Base-by-base conservation (phyloP, 148 eudicot genomes). In the Camellia granthamiana region DNA sequence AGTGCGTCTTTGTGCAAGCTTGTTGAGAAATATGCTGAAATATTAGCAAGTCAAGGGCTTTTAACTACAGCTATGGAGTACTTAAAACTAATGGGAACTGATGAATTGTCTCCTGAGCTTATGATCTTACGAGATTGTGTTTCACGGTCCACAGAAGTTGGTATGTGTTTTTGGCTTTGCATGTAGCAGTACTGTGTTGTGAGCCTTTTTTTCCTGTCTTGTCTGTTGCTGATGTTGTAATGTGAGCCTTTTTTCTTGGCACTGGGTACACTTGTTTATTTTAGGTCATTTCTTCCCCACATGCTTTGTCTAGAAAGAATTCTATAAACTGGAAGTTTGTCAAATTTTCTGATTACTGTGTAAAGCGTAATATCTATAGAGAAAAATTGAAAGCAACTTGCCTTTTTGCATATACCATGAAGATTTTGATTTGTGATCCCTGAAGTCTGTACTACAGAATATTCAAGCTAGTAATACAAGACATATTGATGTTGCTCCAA, bases 11-110 rank as follows among this genome's bases (percentile, higher is more conserved):
- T 96, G 82, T 92, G 94, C 88, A 96, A 90, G 80, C 94, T 96
- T 55, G 92, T 96, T 83, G 99, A 96, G 83, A 96, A 93, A 79
- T 96, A 96, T 83, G 95, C 91, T 78, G 99, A 96, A 84, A 94
- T 96, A 81, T 88, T 96, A 86, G 98, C 99, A 78, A 96, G 99
- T 86, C 99, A 96, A 84, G 99, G 99, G 77, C 97, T 90, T 82
- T 86, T 96, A 85, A 82, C 92, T 58, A 90, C 97, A 21, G 99
- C 98, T 55, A 89, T 96, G 95, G 98, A 91, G 69, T 96, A 91
- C 83, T 81, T 96, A 80, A 92, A 94, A 72, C 88, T 96, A 44
- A 78, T 96, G 88, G 99, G 99, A 54, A 82, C 84, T 56, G 93
- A 92, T 76, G 97, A 94, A 76, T 81, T 94, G 83, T 89, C 99